Base-by-base conservation (phyloP, 148 eudicot species). In the Heliamphora exappendiculata region DNA sequence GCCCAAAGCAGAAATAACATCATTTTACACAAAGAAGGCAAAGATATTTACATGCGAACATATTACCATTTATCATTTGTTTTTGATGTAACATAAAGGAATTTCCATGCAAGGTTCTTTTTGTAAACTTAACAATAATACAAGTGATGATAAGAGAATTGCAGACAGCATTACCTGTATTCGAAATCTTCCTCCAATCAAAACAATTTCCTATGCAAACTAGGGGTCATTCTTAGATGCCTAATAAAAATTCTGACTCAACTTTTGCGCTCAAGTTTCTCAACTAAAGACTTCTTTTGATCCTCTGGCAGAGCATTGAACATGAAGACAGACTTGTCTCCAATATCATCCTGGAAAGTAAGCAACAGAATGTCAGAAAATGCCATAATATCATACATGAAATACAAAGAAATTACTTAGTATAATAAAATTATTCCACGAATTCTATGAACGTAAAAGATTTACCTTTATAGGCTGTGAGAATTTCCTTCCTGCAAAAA, bases 271-370 rank as follows among this genome's bases (percentile, higher is more conserved):
- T 87, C 86, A 31, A 88, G 86, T 84, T 86, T 91, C 80, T 82
- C 73, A 59, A 90, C 75, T 76, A 92, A 59, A 73, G 88, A 88
- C 60, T 69, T 83, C 88, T 92, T 88, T 81, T 89, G 91, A 79
- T 92, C 92, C 79, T 92, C 89, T 7, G 93, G 78, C 78, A 94
- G 84, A 53, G 92, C 86, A 47, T 94, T 76, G 86, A 88, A 92
- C 68, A 88, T 92, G 88, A 94, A 94, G 33, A 94, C 98, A 9
- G 98, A 94, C 81, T 94, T 94, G 84, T 94, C 98, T 33, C 98
- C 98, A 41, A 94, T 92, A 79, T 94, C 98, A 76, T 94, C 98
- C 98, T 94, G 82, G 51, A 80, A 41, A 33, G 41, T 2, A 55
- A 33, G 69, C 24, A 28, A 60, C 44, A 31, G 36, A 26, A 22